A percentile compares a stretch with the other conserved stretches of the same genome.
Conservation (phyloP, 2,329 filamentous ascomycete genomes). For the Rugonectria rugulosa region DNA sequence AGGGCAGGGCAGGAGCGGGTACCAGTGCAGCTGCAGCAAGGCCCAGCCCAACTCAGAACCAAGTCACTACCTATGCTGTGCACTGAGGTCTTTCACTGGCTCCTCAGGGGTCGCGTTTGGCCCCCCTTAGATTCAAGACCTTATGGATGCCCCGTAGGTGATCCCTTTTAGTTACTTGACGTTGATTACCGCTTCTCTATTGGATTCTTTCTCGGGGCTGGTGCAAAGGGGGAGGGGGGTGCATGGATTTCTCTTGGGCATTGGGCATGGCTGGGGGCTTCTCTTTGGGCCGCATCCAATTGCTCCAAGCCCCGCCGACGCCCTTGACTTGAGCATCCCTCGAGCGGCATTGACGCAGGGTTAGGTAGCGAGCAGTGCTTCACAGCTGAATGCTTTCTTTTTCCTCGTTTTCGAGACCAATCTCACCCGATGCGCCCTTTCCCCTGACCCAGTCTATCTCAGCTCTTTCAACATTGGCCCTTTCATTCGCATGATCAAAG, state of each 20-base stretch:
- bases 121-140: neutral
- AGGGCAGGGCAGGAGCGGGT: too few species aligned
- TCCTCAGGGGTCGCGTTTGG: neutral
- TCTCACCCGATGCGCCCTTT: neutral
- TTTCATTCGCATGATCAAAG: neutral
- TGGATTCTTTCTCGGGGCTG: slow-evolving; percentile 12
- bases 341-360: neutral
- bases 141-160: neutral
- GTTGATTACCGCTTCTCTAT: too few species aligned
- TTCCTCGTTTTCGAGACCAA: neutral
- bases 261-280: slow-evolving; percentile 14
- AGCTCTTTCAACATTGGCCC: neutral
- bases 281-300: slow-evolving; percentile 5
- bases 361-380: too few species aligned
- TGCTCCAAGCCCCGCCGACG: neutral
- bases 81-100: neutral
- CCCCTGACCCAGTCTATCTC: neutral
- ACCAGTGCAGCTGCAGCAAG: too few species aligned
- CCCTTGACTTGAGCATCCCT: slow-evolving; percentile 1
- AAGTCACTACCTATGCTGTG: too few species aligned
- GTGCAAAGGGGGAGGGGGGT: slow-evolving; percentile 2
- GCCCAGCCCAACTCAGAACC: too few species aligned
- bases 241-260: slow-evolving; percentile 6
- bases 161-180: too few species aligned
- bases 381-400: neutral